A percentile compares a stretch with the other conserved stretches of the same genome.
phyloP scores from a whole-genome alignment of 768 basidiomycete genomes.

The Cytidiella melzeri region DNA sequence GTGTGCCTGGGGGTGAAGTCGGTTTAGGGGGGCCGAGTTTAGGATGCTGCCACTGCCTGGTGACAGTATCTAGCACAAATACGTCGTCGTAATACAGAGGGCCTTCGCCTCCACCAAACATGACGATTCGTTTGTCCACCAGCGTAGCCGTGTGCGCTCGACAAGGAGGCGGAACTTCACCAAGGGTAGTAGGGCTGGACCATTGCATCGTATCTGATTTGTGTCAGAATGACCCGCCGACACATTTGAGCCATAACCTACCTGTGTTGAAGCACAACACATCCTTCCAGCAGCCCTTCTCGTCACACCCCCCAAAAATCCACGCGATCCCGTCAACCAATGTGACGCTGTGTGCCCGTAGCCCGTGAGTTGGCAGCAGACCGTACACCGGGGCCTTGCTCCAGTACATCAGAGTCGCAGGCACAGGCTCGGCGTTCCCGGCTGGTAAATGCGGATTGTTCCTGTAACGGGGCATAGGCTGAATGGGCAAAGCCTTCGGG shows the following conservation, averaged over 20 bases:
- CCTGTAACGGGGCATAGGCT: slow-evolving; percentile 33
- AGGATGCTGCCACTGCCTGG: slow-evolving; percentile 60
- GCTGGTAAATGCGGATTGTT: slow-evolving; percentile 56
- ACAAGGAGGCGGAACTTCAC: slow-evolving; percentile 77
- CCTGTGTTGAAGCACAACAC: slow-evolving; percentile 85
- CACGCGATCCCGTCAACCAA: slow-evolving; percentile 79
- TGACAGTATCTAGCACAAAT: slow-evolving; percentile 75
- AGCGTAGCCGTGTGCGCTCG: slow-evolving; percentile 86
- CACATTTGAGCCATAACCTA: slow-evolving; percentile 22
- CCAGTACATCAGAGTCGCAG: slow-evolving; percentile 83
- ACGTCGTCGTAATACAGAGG: slow-evolving; percentile 77
- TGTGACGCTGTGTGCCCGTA: slow-evolving; percentile 82
- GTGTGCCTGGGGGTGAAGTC: no score
- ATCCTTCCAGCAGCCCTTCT: slow-evolving; percentile 65
- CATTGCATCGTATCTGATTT: slow-evolving; percentile 86
- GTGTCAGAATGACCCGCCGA: neutral
- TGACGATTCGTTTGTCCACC: slow-evolving; percentile 70
- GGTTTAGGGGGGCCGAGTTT: slow-evolving; percentile 11
- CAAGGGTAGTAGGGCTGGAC: slow-evolving; percentile 69
- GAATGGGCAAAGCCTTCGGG: slow-evolving; percentile 7
- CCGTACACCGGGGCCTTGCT: slow-evolving; percentile 79
- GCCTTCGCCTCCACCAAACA: slow-evolving; percentile 86
- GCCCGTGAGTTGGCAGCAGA: slow-evolving; percentile 51
- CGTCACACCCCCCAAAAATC: slow-evolving; percentile 88
- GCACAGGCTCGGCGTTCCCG: slow-evolving; percentile 50